phyloP scores from a whole-genome alignment of 768 basidiomycete species.

The Plicaturopsis crispa region DNA sequence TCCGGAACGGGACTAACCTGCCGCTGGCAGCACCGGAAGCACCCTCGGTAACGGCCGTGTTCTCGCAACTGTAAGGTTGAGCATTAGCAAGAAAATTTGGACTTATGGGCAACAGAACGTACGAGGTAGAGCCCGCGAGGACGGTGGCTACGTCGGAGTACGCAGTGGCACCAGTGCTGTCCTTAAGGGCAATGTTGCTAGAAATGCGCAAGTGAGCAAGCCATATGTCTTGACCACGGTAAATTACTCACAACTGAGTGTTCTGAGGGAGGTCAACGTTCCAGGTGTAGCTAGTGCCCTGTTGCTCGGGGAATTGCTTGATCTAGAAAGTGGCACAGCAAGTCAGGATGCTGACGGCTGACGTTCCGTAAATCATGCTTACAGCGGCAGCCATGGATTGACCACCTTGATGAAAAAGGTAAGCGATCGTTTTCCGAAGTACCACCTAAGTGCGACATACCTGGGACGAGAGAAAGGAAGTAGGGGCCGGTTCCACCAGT shows the following conservation, averaged over 20 bases:
- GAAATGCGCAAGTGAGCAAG: constrained; percentile 1
- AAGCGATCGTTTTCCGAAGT: no score
- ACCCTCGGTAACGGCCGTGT: constrained; percentile 11
- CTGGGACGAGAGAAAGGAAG: constrained; percentile 54
- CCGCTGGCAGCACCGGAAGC: constrained; percentile 5
- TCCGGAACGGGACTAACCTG: no score
- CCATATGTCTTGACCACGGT: background rate
- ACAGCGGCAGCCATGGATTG: no score
- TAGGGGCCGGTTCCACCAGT: constrained; percentile 44
- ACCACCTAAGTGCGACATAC: no score
- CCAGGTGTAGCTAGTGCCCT: constrained; percentile 45
- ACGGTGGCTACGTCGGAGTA: constrained; percentile 49
- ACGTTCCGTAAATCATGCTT: no score
- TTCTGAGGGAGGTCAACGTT: constrained; percentile 36
- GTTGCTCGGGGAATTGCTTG: constrained; percentile 41
- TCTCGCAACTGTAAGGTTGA: constrained; percentile 17
- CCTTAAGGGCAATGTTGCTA: constrained; percentile 53
- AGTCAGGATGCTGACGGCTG: no score
- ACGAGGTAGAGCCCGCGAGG: constrained; percentile 16
- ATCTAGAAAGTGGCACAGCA: constrained; percentile 27
- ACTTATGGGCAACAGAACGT: no score
- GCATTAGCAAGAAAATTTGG: no score
- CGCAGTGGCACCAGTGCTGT: constrained; percentile 42
- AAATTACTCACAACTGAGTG: constrained; percentile 37
- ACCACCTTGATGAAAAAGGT: no score